phyloP scores from a whole-genome alignment of 2,329 filamentous ascomycete species.

The Cladorrhinum sp. region DNA sequence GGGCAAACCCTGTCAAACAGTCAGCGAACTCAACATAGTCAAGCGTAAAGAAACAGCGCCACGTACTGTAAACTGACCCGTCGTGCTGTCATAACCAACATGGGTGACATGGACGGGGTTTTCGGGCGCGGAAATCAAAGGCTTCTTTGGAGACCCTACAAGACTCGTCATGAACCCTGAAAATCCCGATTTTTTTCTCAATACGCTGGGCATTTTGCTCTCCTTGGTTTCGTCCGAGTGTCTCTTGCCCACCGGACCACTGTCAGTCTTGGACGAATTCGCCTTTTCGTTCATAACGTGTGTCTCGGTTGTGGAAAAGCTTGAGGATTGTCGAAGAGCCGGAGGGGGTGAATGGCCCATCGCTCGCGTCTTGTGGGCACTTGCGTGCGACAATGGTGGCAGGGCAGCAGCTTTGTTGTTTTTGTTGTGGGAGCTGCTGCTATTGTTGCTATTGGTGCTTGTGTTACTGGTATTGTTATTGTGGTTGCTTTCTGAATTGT shows the following conservation, averaged over 20 bases:
- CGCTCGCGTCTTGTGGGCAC: slow-evolving; percentile 49
- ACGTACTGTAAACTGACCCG: slow-evolving; percentile 91
- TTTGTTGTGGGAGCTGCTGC: too few species aligned
- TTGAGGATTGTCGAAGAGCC: slow-evolving; percentile 62
- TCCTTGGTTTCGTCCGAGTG: slow-evolving; percentile 76
- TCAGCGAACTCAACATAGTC: slow-evolving; percentile 16
- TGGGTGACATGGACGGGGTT: slow-evolving; percentile 98
- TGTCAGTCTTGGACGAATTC: slow-evolving; percentile 42
- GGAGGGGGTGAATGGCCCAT: slow-evolving; percentile 50
- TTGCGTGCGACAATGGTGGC: slow-evolving; percentile 45
- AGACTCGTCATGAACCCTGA: slow-evolving; percentile 82
- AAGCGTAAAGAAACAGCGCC: slow-evolving; percentile 13
- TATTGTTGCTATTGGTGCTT: not conserved
- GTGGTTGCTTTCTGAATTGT: not conserved
- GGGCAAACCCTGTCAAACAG: slow-evolving; percentile 68
- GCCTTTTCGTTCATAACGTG: slow-evolving; percentile 49
- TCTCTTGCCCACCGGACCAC: slow-evolving; percentile 59
- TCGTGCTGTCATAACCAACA: slow-evolving; percentile 94
- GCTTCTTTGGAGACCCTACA: slow-evolving; percentile 81
- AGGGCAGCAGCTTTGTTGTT: slow-evolving; percentile 12
- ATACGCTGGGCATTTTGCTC: slow-evolving; percentile 53
- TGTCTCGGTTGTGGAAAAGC: slow-evolving; percentile 55
- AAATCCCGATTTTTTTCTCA: slow-evolving; percentile 84
- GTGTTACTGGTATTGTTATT: slow-evolving; percentile 5
- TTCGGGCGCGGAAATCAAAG: slow-evolving; percentile 94